Evolutionary conservation across 2,329 filamentous ascomycete species (phyloP).

Genomic region (Capronia coronata): DNA sequence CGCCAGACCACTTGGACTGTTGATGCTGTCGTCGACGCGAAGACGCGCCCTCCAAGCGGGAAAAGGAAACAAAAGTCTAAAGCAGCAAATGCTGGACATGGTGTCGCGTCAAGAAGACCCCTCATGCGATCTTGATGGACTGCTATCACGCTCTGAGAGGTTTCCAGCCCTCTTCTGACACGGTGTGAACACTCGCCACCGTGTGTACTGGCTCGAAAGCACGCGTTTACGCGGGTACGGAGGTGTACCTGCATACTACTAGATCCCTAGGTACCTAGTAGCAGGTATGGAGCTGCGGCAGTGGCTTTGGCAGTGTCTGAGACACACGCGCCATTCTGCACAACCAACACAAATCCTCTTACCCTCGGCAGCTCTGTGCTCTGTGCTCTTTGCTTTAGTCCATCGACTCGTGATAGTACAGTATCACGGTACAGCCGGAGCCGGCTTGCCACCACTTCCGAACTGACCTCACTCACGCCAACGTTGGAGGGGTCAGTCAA

Average conservation of each 20-base stretch:
- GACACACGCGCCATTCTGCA: constrained; percentile 19
- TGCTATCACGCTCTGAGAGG: neutral
- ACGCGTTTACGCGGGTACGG: constrained; percentile 1
- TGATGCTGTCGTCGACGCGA: neutral
- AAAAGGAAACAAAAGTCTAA: neutral
- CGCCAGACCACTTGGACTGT: neutral
- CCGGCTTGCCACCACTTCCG: neutral
- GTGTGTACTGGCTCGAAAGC: neutral
- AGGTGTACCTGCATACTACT: constrained; percentile 20
- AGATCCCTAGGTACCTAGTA: no score
- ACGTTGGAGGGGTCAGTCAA: neutral
- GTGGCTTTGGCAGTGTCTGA: constrained; percentile 18
- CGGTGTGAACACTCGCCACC: constrained; percentile 3
- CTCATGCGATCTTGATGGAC: neutral
- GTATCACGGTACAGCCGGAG: neutral
- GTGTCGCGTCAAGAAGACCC: neutral
- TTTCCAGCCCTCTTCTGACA: constrained; percentile 10
- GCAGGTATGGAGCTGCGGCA: constrained; percentile 13
- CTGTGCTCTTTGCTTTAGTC: no score
- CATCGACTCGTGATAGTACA: no score
- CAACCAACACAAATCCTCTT: constrained; percentile 14
- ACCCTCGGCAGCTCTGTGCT: neutral
- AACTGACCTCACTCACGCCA: neutral
- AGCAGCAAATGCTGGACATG: neutral
- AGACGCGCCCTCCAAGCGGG: neutral